A percentile compares a stretch with the other conserved stretches of the same genome.
Conservation (phyloP, 2,329 filamentous ascomycete genomes). For the Fusarium caatingaense region DNA sequence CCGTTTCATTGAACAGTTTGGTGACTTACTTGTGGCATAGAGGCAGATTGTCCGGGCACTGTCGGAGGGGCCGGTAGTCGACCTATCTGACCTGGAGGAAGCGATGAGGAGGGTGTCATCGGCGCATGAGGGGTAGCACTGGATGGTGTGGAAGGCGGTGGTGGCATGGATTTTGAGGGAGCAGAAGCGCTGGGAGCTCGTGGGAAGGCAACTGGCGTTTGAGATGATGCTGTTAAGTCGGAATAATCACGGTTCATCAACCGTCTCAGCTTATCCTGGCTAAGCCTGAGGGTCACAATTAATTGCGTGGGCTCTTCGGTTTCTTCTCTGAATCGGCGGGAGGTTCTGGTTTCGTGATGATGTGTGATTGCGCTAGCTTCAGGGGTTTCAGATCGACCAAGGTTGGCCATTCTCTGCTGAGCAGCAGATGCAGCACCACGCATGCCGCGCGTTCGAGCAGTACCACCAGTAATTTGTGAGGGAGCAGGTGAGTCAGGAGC, state of each 20-base stretch:
- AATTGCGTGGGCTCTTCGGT: constrained; percentile 78
- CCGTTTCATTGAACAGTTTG: constrained; percentile 9
- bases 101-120: constrained; percentile 51
- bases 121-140: constrained; percentile 53
- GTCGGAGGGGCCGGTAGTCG: constrained; percentile 75
- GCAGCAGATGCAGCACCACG: constrained; percentile 88
- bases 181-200: constrained; percentile 49
- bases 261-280: constrained; percentile 76
- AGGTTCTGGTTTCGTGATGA: constrained; percentile 78
- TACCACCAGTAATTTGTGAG: constrained; percentile 76
- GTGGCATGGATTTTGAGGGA: constrained; percentile 50
- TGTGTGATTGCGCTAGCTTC: constrained; percentile 72
- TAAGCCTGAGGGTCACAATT: constrained; percentile 80
- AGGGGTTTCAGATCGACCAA: constrained; percentile 88
- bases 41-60: constrained; percentile 65
- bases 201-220: constrained; percentile 50
- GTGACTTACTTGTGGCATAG: constrained; percentile 68
- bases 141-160: constrained; percentile 54
- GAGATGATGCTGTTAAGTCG: constrained; percentile 52
- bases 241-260: constrained; percentile 67
- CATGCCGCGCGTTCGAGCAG: constrained; percentile 87
- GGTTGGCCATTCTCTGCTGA: constrained; percentile 85
- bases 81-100: constrained; percentile 69
- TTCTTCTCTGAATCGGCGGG: constrained; percentile 77
- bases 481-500: constrained; percentile 86